Percentiles rank a stretch among this genome's conserved stretches.
These are phyloP conservation scores for Hypomontagnella monticulosa DNA, from an alignment of 495 filamentous ascomycete genomes.

Conservation along the genomic window DNA sequence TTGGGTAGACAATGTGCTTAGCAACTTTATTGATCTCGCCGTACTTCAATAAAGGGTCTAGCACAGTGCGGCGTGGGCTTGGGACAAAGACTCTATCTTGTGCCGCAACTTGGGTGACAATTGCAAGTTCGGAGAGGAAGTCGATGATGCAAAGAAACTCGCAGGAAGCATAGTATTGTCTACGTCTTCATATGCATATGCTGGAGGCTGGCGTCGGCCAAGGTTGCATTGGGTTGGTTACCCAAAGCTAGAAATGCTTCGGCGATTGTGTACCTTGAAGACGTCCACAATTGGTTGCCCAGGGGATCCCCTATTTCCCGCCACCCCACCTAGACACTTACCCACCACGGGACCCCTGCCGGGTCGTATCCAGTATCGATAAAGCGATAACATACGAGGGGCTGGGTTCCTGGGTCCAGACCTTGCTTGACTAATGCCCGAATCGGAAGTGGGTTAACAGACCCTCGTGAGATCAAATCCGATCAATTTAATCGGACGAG, in stretches of 20 bases:
- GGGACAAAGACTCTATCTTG: not conserved
- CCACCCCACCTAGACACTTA: conserved; percentile 22
- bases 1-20: conserved; percentile 15
- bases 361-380: conserved; percentile 21
- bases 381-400: conserved; percentile 13
- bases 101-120: not conserved
- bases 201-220: conserved; percentile 2
- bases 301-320: conserved; percentile 41
- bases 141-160: conserved; percentile 16
- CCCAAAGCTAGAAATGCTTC: conserved; percentile 35
- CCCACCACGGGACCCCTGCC: not conserved
- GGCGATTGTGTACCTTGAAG: conserved; percentile 28
- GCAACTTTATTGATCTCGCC: conserved; percentile 29
- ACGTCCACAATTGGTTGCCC: conserved; percentile 45
- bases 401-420: too few species aligned
- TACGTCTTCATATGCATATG: not conserved
- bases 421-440: too few species aligned
- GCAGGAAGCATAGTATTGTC: conserved; percentile 12
- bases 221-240: conserved; percentile 35
- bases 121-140: not conserved
- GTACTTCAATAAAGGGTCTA: conserved; percentile 11
- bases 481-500: too few species aligned
- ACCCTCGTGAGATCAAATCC: too few species aligned
- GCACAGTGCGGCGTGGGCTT: conserved; percentile 1
- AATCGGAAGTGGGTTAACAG: too few species aligned